Evolutionary conservation across 169 alveolate genomes (phyloP).

Genomic region (Eimeria tenella): DNA sequence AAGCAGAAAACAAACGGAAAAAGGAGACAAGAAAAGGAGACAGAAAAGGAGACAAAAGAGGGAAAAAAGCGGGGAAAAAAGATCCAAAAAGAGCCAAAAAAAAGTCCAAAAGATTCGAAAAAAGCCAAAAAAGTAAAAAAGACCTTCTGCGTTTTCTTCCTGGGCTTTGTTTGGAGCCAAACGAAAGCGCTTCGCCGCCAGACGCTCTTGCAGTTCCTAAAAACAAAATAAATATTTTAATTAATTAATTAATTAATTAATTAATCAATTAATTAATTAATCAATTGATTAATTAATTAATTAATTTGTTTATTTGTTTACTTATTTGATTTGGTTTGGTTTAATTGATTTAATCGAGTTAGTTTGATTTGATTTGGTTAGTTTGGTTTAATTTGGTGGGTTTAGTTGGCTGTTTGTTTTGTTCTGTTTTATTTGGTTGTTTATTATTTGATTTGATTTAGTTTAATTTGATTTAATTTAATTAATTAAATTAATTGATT

Average conservation of each 20-base stretch:
- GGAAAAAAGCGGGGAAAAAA: background rate
- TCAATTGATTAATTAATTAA: no score
- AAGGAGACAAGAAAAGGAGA: background rate
- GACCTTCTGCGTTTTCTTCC: background rate
- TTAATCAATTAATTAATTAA: no score
- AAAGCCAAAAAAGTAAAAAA: background rate
- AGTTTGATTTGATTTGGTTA: no score
- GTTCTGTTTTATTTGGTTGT: background rate
- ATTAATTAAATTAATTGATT: no score
- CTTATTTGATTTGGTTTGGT: no score
- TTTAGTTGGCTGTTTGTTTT: background rate
- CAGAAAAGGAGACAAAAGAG: background rate
- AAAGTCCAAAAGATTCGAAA: background rate
- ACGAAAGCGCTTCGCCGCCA: background rate
- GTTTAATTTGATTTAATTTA: no score
- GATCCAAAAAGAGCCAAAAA: background rate
- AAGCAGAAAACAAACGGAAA: background rate
- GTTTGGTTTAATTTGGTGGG: no score
- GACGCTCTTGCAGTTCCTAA: slow-evolving; percentile 14
- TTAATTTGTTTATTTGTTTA: no score
- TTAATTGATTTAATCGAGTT: no score
- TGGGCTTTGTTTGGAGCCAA: background rate
- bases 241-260: no score
- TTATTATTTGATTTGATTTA: background rate
- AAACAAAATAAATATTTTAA: no score